Base-by-base conservation (phyloP, 225 moss, liverwort and hornwort species). In the Pseudoscleropodium purum region DNA sequence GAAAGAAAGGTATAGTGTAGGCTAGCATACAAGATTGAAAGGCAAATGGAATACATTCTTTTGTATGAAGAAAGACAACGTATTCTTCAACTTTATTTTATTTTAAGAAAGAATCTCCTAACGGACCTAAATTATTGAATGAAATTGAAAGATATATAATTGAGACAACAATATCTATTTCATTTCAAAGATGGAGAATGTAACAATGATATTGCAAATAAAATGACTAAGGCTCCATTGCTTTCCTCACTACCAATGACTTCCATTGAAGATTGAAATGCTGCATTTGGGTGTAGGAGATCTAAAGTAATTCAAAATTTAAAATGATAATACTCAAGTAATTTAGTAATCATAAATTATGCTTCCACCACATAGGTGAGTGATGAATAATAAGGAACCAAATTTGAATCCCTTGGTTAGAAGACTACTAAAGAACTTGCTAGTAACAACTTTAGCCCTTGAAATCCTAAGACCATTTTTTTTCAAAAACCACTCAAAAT, bases 231-330 rank as follows among this genome's bases (percentile, higher is more conserved):
- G 20, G 4, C 4, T 49, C 5, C 0, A 41, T 1, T 8, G 1
- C 2, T 69, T 1, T 69, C 4, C 2, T 0, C 1, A 2, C 23
- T 69, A 69, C 13, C 0, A n/a, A 2, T n/a, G n/a, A n/a, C 2
- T 2, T 23, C 13, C 7, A 69, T 69, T 69, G 7, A 69, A 69
- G n/a, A 45, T 29, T 45, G 45, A 29, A 30, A 2, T 29, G 18
- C 1, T 6, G 1, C 6, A 10, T 43, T 41, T 70, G 1, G 1
- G 5, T 43, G 10, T 2, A 17, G 1, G 29, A 29, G 47, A 8
- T 47, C 2, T 47, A 9, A 47, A 47, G 9, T 47, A 47, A 47
- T 47, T 47, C 47, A 47, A 47, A 47, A 47, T 47, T 47, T 10
- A 47, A 47, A 47, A 47, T 47, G 47, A 47, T 47, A 47, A 47